A percentile compares a stretch with the other conserved stretches of the same genome.
Conservation (phyloP, 2,329 filamentous ascomycete species). For the Clonostachys sp. region DNA sequence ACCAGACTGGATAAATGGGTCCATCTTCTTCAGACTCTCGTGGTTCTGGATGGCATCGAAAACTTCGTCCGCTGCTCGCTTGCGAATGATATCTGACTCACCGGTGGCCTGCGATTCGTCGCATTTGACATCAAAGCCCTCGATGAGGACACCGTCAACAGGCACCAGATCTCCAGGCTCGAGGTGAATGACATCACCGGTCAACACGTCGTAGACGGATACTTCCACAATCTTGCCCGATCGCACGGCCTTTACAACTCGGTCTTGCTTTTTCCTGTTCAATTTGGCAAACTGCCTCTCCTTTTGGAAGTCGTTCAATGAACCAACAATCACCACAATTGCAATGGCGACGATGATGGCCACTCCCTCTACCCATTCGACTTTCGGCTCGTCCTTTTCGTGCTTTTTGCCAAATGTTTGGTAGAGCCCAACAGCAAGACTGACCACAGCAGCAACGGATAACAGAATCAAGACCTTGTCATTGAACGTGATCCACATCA, state of each 20-base stretch:
- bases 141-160: slow-evolving; percentile 68
- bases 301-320: slow-evolving; percentile 76
- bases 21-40: slow-evolving; percentile 65
- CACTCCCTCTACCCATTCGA: slow-evolving; percentile 79
- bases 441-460: slow-evolving; percentile 66
- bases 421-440: slow-evolving; percentile 70
- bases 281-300: slow-evolving; percentile 75
- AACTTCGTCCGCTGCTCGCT: slow-evolving; percentile 63
- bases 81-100: slow-evolving; percentile 72
- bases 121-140: slow-evolving; percentile 70
- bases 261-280: slow-evolving; percentile 76
- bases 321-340: slow-evolving; percentile 73
- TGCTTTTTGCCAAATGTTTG: slow-evolving; percentile 64
- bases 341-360: slow-evolving; percentile 77
- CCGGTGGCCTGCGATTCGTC: slow-evolving; percentile 78
- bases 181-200: slow-evolving; percentile 67
- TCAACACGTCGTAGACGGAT: slow-evolving; percentile 64
- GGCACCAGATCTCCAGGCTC: slow-evolving; percentile 73
- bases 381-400: slow-evolving; percentile 41
- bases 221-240: slow-evolving; percentile 67
- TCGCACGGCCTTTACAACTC: slow-evolving; percentile 66
- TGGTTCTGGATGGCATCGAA: slow-evolving; percentile 64
- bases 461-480: slow-evolving; percentile 76
- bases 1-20: slow-evolving; percentile 83
- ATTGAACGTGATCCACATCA: slow-evolving; percentile 82